Conservation (phyloP, 2,329 filamentous ascomycete genomes). For the Trichocomaceae sp. region DNA sequence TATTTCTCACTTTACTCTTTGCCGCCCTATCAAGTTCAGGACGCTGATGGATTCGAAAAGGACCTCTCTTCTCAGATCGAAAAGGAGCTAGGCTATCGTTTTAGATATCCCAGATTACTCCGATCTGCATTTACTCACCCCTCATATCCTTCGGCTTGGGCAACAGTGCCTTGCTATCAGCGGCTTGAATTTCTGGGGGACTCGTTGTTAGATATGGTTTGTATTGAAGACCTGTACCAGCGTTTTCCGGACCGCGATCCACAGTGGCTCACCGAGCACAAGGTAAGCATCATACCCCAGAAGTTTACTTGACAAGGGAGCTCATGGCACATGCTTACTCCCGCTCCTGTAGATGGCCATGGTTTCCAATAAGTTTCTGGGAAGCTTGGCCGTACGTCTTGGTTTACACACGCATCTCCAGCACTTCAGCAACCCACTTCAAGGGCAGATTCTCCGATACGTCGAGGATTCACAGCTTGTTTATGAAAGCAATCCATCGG, state of each 20-base stretch:
- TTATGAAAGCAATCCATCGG: constrained; percentile 27
- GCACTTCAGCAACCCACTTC: constrained; percentile 33
- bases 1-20: constrained; percentile 64
- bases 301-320: background rate
- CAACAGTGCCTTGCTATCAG: constrained; percentile 81
- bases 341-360: constrained; percentile 65
- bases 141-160: constrained; percentile 67
- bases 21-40: constrained; percentile 63
- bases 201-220: constrained; percentile 76
- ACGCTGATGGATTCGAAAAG: constrained; percentile 58
- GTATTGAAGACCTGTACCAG: constrained; percentile 74
- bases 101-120: constrained; percentile 68
- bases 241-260: constrained; percentile 73
- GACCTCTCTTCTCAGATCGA: constrained; percentile 62
- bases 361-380: constrained; percentile 92
- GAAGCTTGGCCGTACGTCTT: constrained; percentile 69
- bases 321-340: background rate
- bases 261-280: constrained; percentile 97
- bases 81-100: constrained; percentile 55
- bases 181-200: constrained; percentile 89
- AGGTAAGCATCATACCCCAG: constrained; percentile 39
- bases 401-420: constrained; percentile 69
- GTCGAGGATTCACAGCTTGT: constrained; percentile 31
- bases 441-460: constrained; percentile 46
- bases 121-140: constrained; percentile 84